phyloP scores from a whole-genome alignment of 108 stramenopile genomes.

The Cyclotella sp. region DNA sequence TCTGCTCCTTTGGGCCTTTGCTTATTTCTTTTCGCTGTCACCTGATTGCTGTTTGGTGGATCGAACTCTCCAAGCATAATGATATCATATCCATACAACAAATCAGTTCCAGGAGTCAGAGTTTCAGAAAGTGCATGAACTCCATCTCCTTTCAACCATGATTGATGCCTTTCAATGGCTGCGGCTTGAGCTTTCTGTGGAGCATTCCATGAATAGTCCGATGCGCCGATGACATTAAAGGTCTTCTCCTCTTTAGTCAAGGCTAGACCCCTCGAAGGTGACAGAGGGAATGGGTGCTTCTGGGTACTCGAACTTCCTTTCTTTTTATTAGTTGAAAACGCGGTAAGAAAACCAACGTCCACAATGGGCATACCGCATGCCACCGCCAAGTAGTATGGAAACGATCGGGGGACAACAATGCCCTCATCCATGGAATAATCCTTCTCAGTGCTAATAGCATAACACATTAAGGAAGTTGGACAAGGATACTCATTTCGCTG shows the following conservation, averaged over 20 bases:
- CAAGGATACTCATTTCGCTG: constrained; percentile 7
- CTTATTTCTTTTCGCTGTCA: constrained; percentile 23
- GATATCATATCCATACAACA: constrained; percentile 44
- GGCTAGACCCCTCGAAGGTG: not conserved
- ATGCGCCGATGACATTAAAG: constrained; percentile 48
- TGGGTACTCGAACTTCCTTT: constrained; percentile 12
- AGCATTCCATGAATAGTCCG: constrained; percentile 41
- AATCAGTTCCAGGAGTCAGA: constrained; percentile 31
- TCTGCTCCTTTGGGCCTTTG: constrained; percentile 11
- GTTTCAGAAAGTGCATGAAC: constrained; percentile 16
- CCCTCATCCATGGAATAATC: constrained; percentile 50
- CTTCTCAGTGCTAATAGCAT: constrained; percentile 44
- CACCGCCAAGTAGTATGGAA: constrained; percentile 52
- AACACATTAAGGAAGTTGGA: constrained; percentile 29
- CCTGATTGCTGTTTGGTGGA: constrained; percentile 21
- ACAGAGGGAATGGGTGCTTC: constrained; percentile 25
- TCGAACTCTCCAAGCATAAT: constrained; percentile 54
- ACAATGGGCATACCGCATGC: constrained; percentile 53
- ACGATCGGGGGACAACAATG: constrained; percentile 48
- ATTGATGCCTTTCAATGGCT: constrained; percentile 20
- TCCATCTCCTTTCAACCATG: constrained; percentile 22
- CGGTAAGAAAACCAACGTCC: constrained; percentile 44
- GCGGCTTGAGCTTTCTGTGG: constrained; percentile 48
- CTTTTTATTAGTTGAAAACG: constrained; percentile 10
- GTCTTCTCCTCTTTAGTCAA: constrained; percentile 2